Evolutionary conservation across 345 rosid species (phyloP).

Genomic region (Acer yangbiense): DNA sequence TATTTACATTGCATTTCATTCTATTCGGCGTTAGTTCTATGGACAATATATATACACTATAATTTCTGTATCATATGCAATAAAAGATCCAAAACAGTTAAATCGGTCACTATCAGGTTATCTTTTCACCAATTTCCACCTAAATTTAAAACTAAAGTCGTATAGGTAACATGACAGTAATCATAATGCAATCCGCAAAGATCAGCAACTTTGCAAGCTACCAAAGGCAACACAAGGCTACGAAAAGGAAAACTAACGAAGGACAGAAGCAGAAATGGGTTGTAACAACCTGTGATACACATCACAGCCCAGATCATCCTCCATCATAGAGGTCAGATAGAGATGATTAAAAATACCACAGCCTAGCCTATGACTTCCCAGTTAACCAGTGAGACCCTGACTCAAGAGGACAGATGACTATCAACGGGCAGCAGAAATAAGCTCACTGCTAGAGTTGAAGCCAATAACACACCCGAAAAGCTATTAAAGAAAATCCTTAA

Average conservation of each 20-base stretch:
- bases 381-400: neutral
- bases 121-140: neutral
- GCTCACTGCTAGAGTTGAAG: neutral
- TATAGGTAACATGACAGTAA: neutral
- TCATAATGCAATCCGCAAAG: neutral
- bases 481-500: neutral
- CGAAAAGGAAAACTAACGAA: neutral
- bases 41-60: neutral
- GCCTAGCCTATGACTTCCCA: neutral
- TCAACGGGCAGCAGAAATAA: neutral
- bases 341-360: neutral
- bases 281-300: neutral
- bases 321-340: neutral
- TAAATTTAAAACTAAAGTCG: neutral
- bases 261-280: neutral
- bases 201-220: neutral
- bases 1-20: neutral
- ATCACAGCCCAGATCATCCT: neutral
- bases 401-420: neutral
- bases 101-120: neutral
- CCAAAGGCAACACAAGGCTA: neutral
- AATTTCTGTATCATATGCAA: neutral
- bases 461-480: neutral
- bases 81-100: neutral
- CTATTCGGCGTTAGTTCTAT: neutral